Percentiles rank a stretch among this genome's conserved stretches.
phyloP scores from a whole-genome alignment of 148 eudicot genomes.

The Fallopia convolvulus region DNA sequence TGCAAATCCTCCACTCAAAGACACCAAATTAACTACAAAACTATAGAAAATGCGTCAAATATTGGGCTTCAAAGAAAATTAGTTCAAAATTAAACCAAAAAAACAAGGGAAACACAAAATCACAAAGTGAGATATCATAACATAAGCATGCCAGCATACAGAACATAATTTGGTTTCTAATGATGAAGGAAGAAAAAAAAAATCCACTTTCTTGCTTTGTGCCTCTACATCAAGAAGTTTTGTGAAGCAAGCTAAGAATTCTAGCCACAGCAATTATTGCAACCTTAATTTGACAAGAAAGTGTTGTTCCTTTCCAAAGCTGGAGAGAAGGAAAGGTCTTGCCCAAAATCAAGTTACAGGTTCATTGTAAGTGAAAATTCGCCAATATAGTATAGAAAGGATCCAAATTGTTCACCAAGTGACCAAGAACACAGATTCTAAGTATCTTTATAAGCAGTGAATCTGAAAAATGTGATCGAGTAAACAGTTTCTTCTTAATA shows the following conservation, averaged over 20 bases:
- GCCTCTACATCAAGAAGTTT: neutral
- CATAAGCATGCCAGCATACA: neutral
- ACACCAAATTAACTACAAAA: neutral
- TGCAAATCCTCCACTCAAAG: neutral
- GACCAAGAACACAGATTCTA: neutral
- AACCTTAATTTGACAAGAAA: neutral
- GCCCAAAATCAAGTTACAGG: neutral
- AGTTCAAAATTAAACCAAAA: neutral
- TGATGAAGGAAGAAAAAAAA: neutral
- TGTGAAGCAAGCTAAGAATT: neutral
- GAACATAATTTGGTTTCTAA: neutral
- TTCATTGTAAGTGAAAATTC: neutral
- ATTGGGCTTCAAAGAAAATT: neutral
- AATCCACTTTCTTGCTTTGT: neutral
- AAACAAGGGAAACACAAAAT: neutral
- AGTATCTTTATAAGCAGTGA: neutral
- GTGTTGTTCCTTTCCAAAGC: neutral
- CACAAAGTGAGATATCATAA: neutral
- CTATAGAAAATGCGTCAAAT: neutral
- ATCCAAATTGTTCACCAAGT: neutral
- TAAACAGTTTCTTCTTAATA: neutral
- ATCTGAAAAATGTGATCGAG: slow-evolving; percentile 1
- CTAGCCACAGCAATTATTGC: neutral
- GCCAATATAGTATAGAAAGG: neutral
- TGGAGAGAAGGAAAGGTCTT: neutral